phyloP scores from a whole-genome alignment of 2,329 filamentous ascomycete genomes.

The Diaporthe citri region DNA sequence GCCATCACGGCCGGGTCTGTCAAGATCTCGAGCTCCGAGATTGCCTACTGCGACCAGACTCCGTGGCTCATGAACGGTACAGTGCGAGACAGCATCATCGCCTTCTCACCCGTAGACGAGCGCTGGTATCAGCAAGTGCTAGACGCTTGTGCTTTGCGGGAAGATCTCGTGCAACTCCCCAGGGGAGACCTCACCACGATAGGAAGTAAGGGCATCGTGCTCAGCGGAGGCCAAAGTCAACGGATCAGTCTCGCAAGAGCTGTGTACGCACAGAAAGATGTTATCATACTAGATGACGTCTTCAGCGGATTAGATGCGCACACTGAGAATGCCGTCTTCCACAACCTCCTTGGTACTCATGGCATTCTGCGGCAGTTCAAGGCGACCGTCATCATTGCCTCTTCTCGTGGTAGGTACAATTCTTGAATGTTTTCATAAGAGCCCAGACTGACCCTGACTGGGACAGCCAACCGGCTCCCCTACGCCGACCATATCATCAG shows the following conservation, averaged over 20 bases:
- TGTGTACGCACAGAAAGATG: slow-evolving; percentile 54
- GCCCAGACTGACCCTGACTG: neutral
- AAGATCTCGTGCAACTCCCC: slow-evolving; percentile 36
- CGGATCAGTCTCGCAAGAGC: slow-evolving; percentile 56
- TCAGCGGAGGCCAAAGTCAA: slow-evolving; percentile 42
- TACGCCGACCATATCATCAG: slow-evolving; percentile 5
- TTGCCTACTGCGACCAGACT: slow-evolving; percentile 43
- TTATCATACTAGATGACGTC: slow-evolving; percentile 61
- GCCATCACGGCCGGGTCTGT: slow-evolving; percentile 33
- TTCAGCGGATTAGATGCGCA: slow-evolving; percentile 59
- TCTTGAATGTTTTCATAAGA: neutral
- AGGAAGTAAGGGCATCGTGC: slow-evolving; percentile 39
- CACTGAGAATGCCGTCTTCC: slow-evolving; percentile 58
- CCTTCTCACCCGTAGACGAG: slow-evolving; percentile 34
- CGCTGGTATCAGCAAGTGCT: slow-evolving; percentile 39
- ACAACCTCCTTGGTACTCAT: slow-evolving; percentile 53
- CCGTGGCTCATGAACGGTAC: slow-evolving; percentile 44
- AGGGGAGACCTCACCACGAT: slow-evolving; percentile 37
- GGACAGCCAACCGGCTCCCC: neutral
- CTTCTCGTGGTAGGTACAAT: neutral
- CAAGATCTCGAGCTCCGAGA: neutral
- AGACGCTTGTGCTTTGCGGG: slow-evolving; percentile 33
- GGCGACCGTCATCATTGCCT: slow-evolving; percentile 49
- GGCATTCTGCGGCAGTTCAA: slow-evolving; percentile 56
- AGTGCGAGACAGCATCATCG: slow-evolving; percentile 41